Evolutionary conservation across 106 monocot species (phyloP), one percentile per base, ranked within the genome.

Genomic region (Vanilla planifolia): DNA sequence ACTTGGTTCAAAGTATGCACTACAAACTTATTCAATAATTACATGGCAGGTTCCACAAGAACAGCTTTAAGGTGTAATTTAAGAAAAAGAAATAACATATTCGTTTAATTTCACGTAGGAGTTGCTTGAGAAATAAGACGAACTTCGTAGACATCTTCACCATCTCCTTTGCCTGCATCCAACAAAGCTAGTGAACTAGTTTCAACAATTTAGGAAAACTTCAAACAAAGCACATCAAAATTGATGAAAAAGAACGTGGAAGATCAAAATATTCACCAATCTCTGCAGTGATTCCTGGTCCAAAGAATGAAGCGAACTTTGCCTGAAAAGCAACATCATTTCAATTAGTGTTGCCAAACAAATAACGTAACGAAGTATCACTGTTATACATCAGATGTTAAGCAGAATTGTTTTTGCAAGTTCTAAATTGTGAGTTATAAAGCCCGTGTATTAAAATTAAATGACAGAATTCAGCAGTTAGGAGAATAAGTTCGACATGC

Each of bases 291-390:
- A 94, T 83, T 52, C 85, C 93, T 25, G 93, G 93, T 24, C 89
- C 93, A 66, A 94, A 94, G 65, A 94, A 94, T 27, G 93, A 94
- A 8, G 81, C 53, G 48, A 94, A 94, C 71, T 94, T 94, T 28
- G 80, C 85, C 89, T 94, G 55, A 27, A 76, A 51, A 59, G 50
- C 35, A 44, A 63, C 29, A 66, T 30, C 0, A 33, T 6, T 19
- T 55, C 29, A 9, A 15, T 28, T 16, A 53, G 30, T 17, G 53
- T 55, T 32, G 32, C n/a, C n/a, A n/a, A n/a, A n/a, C n/a, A n/a
- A n/a, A n/a, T n/a, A n/a, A n/a, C n/a, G n/a, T n/a, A n/a, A n/a
- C n/a, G n/a, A n/a, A n/a, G n/a, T n/a, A n/a, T n/a, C n/a, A n/a
- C n/a, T n/a, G n/a, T n/a, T n/a, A n/a, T n/a, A n/a, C n/a, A n/a